These are phyloP conservation scores for Cladophialophora exuberans DNA, from an alignment of 2,329 filamentous ascomycete species.

Conservation along the genomic window DNA sequence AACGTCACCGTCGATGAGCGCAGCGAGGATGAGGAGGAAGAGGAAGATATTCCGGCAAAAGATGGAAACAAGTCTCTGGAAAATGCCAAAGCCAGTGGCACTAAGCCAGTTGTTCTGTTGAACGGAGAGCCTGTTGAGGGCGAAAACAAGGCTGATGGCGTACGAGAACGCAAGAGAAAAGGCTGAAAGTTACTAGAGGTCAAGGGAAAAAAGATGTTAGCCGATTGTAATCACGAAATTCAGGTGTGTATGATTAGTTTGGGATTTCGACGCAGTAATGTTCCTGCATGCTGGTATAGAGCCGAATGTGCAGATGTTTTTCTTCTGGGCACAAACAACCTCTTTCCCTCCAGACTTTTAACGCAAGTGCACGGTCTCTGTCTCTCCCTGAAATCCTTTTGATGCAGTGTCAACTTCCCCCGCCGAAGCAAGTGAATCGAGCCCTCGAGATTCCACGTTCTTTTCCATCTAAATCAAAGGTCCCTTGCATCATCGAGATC, in stretches of 20 bases:
- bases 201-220: not conserved
- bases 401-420: too few relatives aligned
- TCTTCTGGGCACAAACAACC: too few relatives aligned
- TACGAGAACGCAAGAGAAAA: slow-evolving; percentile 34
- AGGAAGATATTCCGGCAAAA: slow-evolving; percentile 36
- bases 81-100: slow-evolving; percentile 17
- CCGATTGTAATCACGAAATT: not conserved
- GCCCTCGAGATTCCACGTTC: too few relatives aligned
- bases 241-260: slow-evolving; percentile 1
- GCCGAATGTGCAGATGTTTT: too few relatives aligned
- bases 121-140: slow-evolving; percentile 44
- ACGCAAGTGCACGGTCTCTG: too few relatives aligned
- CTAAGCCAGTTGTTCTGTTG: slow-evolving; percentile 37
- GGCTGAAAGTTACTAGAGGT: slow-evolving; percentile 11
- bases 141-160: slow-evolving; percentile 34
- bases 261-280: not conserved
- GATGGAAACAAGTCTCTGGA: slow-evolving; percentile 8
- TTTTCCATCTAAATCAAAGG: too few relatives aligned
- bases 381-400: too few relatives aligned
- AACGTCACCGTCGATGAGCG: slow-evolving; percentile 45
- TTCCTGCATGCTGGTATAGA: too few relatives aligned
- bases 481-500: too few relatives aligned
- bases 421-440: too few relatives aligned
- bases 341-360: too few relatives aligned
- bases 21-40: slow-evolving; percentile 51